Evolutionary conservation across 1,284 basidiomycete species (phyloP), one percentile per base, ranked within the genome.

Genomic region (Rhizoctonia solani): DNA sequence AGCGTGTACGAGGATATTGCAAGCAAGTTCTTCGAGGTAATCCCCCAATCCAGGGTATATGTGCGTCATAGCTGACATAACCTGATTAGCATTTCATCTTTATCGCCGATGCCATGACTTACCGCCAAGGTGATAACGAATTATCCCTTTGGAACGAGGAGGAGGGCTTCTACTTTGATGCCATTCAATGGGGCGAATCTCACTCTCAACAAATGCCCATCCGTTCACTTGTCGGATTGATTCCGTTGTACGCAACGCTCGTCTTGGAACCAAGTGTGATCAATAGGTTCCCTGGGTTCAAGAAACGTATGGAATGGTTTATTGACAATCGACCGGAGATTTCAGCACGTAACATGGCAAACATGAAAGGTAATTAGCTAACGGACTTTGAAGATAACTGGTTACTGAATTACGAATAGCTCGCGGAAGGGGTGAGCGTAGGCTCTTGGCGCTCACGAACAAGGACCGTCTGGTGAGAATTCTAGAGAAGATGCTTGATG

Each of bases 241-340:
- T 98, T 71, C 96, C 96, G 4, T 83, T 98, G 23, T 98, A 96
- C 77, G 95, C 91, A 1, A 98, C 95, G 0, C 81, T 98, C 44
- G 95, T 96, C 1, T 83, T 99, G 42, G 96, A 99, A 76, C 95
- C 96, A 1, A 80, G 86, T 8, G 86, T 89, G 14, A 85, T 98
- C 73, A 93, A 93, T 75, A 85, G 90, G 34, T 92, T 98, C 81
- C 95, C 95, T 11, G 94, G 95, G 4, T 99, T 99, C 83, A 98
- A 93, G 81, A 98, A 98, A 79, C 87, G 96, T 52, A 87, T 99
- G 86, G 92, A 99, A 73, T 98, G 96, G 96, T 99, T 98, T 80
- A 86, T 98, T 68, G 88, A 97, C 74, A 93, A 98, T 78, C 81
- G 95, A 27, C 87, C 91, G 0, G 92, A 90, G 71, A 86, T 98